Evolutionary conservation across 2,329 filamentous ascomycete species (phyloP), one percentile per base, ranked within the genome.

Genomic region (Podosphaera aphanis): DNA sequence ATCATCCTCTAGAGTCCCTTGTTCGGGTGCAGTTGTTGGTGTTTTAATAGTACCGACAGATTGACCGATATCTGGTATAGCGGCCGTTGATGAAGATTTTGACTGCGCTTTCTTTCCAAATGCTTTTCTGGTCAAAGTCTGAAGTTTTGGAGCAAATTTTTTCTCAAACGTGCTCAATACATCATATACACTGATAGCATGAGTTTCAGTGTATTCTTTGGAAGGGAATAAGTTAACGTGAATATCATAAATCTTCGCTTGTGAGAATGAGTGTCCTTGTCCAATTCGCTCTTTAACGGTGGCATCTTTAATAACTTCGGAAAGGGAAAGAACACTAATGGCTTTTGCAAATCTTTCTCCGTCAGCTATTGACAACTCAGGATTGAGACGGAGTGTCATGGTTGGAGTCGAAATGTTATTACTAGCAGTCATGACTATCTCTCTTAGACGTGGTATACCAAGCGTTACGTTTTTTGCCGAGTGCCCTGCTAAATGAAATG

Each of bases 401-500:
- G 77, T 74, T 1, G 90, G 90, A 0, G 90, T 98, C 35, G 84
- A 82, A 50, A 95, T 94, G 40, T 79, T 73, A 44, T 77, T 73
- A 59, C 83, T 90, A 21, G 90, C 90, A 43, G 90, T 95, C 90
- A 98, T 98, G 52, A 98, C 73, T 56, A 98, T 94, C 71, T 98
- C 90, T 65, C 90, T 74, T 18, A 98, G 71, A 64, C 90, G 84
- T 48, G 90, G 90, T 59, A 98, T 95, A 83, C 90, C 90, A 18
- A 94, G 73, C 0, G 90, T 98, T 59, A 98, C 92, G 71, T 98
- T 98, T 70, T 94, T 95, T 25, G 90, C 80, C 18, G 90, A 86
- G 68, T 95, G 88, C 58, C 90, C 90, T 62, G 90, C 90, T 73
- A 98, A 83, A 72, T 98, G 90, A 74, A 98, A 98, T 23, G 92